Percentiles rank a stretch among this genome's conserved stretches.
Evolutionary conservation across 345 rosid genomes (phyloP).

Genomic region (Salix suchowensis): DNA sequence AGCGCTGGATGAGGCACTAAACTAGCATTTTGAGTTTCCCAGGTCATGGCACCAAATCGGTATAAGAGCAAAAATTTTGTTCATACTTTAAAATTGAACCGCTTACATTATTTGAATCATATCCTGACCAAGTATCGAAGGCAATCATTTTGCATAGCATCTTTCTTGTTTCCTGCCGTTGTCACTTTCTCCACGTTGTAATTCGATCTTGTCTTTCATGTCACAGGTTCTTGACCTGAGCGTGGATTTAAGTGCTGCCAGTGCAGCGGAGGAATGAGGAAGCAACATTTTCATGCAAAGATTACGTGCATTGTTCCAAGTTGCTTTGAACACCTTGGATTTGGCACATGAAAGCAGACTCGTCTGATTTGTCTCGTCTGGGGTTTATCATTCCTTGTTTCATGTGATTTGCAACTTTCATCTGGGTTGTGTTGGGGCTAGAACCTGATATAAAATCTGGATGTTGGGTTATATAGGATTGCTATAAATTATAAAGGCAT

Average conservation of each 20-base stretch:
- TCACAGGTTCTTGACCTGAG: conserved; percentile 71
- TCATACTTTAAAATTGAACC: neutral
- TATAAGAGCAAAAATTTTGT: neutral
- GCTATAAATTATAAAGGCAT: too few species aligned
- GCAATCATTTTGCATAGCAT: neutral
- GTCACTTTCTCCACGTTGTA: neutral
- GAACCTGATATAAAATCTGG: neutral
- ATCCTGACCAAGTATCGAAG: neutral
- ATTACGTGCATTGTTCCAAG: neutral
- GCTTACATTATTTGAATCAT: neutral
- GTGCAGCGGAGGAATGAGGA: conserved; percentile 80
- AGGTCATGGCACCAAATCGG: too few species aligned
- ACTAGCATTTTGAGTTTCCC: neutral
- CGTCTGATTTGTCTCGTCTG: neutral
- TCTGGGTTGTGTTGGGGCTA: neutral
- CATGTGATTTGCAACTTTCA: neutral
- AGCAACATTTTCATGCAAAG: neutral
- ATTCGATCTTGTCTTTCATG: neutral
- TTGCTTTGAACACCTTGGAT: neutral
- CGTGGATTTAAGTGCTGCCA: conserved; percentile 88
- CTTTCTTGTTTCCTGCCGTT: neutral
- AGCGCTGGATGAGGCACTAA: neutral
- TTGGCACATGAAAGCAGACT: neutral
- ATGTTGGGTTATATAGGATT: neutral
- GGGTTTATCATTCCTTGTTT: neutral